Percentiles rank a stretch among this genome's conserved stretches.
These are phyloP conservation scores for Nannizziopsis arthrosporioides DNA, from an alignment of 2,329 filamentous ascomycete species.

Conservation along the genomic window DNA sequence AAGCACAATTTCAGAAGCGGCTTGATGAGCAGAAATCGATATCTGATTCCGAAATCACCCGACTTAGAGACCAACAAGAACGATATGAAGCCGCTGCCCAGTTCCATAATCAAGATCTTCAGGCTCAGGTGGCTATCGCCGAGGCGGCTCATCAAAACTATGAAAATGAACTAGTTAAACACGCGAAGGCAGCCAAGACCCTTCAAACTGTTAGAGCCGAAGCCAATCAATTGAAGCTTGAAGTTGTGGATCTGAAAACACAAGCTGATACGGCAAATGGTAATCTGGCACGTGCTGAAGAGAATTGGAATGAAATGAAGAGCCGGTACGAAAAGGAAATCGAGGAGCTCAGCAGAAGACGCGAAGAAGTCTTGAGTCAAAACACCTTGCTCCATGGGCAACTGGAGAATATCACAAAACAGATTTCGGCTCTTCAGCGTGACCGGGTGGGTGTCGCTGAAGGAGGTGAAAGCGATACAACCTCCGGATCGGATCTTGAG, in stretches of 20 bases:
- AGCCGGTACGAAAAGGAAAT: slow-evolving; percentile 76
- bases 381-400: slow-evolving; percentile 86
- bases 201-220: slow-evolving; percentile 69
- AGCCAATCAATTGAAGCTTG: slow-evolving; percentile 68
- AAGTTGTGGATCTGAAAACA: slow-evolving; percentile 60
- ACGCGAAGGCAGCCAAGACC: slow-evolving; percentile 83
- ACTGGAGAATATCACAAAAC: slow-evolving; percentile 66
- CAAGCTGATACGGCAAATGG: slow-evolving; percentile 79
- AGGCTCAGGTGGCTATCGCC: slow-evolving; percentile 86
- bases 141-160: slow-evolving; percentile 90
- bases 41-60: slow-evolving; percentile 65
- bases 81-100: slow-evolving; percentile 67
- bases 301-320: slow-evolving; percentile 75
- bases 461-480: slow-evolving; percentile 36
- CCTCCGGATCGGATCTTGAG: slow-evolving; percentile 49
- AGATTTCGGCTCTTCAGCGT: slow-evolving; percentile 70
- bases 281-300: slow-evolving; percentile 65
- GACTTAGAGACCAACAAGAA: slow-evolving; percentile 74
- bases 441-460: slow-evolving; percentile 52
- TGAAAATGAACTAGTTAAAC: slow-evolving; percentile 85
- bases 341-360: slow-evolving; percentile 60
- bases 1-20: slow-evolving; percentile 59
- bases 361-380: slow-evolving; percentile 75
- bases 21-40: slow-evolving; percentile 72
- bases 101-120: slow-evolving; percentile 81